Evolutionary conservation across 1,284 basidiomycete species (phyloP), one percentile per base, ranked within the genome.

Genomic region (Trametes polyzona): DNA sequence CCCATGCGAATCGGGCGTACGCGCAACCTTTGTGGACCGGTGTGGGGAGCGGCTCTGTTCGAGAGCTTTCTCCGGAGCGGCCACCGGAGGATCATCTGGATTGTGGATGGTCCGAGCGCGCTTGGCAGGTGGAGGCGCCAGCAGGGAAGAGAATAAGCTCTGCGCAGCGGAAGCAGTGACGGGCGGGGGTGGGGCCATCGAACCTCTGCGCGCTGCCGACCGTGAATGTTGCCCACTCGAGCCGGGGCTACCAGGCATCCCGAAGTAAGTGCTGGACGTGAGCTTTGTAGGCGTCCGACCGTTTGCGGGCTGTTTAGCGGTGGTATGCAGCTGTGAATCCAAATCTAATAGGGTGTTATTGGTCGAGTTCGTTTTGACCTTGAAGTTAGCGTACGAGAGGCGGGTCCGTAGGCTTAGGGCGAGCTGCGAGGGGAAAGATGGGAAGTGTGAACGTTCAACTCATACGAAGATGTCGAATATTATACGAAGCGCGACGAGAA

Each of bases 381-480:
- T 92, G 80, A 86, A 92, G 2, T 86, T 86, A 30, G 90, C 90
- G 72, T 91, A 90, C 0, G 88, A 82, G 47, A 92, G 82, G 60
- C 89, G 85, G 64, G 88, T 81, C 62, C 90, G 84, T 51, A 92
- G 79, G 54, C 82, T 84, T 69, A 88, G 87, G 67, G 90, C 89
- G 39, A 92, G 83, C 90, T 92, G 67, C 52, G 65, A 55, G 58
- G 56, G 39, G 50, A 51, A 14, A 16, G 21, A 24, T 11, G 21
- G 19, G 19, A 9, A 6, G n/a, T 16, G 30, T 35, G 14, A 35
- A 35, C 33, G 17, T n/a, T n/a, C 33, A n/a, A n/a, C 17, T 35
- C 33, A 35, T n/a, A 35, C 33, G 33, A 24, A 8, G n/a, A n/a
- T n/a, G n/a, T n/a, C n/a, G n/a, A n/a, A n/a, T n/a, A n/a, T n/a